Evolutionary conservation across 192 early-diverging fungal species (phyloP).

Genomic region (Backusella macrospora): DNA sequence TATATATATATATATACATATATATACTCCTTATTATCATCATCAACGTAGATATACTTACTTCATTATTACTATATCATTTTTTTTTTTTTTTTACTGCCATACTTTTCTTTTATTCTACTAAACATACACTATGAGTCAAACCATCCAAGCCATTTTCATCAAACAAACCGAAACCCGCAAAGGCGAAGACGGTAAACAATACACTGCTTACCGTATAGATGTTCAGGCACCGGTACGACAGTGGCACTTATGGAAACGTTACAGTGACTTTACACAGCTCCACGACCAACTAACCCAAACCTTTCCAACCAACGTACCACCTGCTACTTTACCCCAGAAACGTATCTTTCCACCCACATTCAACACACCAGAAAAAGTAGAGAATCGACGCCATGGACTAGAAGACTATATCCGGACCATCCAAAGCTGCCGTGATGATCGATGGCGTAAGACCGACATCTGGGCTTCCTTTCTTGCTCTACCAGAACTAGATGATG

Average conservation of each 20-base stretch:
- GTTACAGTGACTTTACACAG: conserved; percentile 79
- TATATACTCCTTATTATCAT: too few species aligned
- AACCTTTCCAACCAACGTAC: conserved; percentile 63
- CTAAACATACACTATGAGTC: background rate
- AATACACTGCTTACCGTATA: conserved; percentile 75
- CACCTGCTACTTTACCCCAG: conserved; percentile 67
- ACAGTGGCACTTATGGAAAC: conserved; percentile 86
- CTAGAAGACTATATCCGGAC: conserved; percentile 80
- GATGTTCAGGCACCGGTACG: conserved; percentile 75
- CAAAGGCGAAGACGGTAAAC: conserved; percentile 50
- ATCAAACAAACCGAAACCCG: conserved; percentile 58
- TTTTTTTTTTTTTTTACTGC: background rate
- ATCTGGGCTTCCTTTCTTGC: conserved; percentile 78
- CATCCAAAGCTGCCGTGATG: conserved; percentile 72
- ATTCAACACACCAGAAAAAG: conserved; percentile 53
- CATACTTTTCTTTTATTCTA: background rate
- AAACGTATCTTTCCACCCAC: conserved; percentile 72
- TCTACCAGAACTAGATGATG: conserved; percentile 42
- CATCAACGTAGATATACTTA: background rate
- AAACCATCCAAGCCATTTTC: conserved; percentile 54
- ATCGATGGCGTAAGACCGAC: conserved; percentile 73
- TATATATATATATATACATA: too few species aligned
- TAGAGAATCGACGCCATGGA: conserved; percentile 75
- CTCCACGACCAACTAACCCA: conserved; percentile 63
- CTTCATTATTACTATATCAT: background rate